phyloP scores from a whole-genome alignment of 2,329 filamentous ascomycete species.

The Cercospora beticola region DNA sequence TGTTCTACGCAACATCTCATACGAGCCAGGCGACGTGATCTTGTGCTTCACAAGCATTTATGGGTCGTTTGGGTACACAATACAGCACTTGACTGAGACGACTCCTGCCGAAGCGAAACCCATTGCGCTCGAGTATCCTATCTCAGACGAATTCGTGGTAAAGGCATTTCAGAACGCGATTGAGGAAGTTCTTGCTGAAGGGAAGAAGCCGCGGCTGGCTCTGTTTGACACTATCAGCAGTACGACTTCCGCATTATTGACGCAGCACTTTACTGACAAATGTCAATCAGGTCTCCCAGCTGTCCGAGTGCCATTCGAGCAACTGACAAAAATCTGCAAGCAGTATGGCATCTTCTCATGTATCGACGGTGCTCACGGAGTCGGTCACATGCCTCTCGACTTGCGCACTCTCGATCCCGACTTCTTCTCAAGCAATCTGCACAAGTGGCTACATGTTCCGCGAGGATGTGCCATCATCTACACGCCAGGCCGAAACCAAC shows the following conservation, averaged over 20 bases:
- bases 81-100: conserved; percentile 69
- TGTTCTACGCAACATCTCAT: conserved; percentile 70
- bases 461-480: conserved; percentile 78
- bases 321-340: conserved; percentile 62
- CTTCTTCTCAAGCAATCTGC: conserved; percentile 82
- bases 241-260: not conserved
- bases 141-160: conserved; percentile 67
- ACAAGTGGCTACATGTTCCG: conserved; percentile 85
- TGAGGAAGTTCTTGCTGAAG: conserved; percentile 48
- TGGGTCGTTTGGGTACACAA: conserved; percentile 69
- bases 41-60: conserved; percentile 78
- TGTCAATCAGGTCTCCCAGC: conserved; percentile 62
- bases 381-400: conserved; percentile 75
- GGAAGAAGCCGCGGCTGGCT: conserved; percentile 66
- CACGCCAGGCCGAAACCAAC: conserved; percentile 73
- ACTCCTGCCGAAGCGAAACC: conserved; percentile 51
- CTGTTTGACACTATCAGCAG: conserved; percentile 77
- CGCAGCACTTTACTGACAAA: not conserved
- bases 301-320: conserved; percentile 74
- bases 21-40: conserved; percentile 69
- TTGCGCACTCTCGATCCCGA: conserved; percentile 68
- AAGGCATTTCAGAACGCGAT: conserved; percentile 61
- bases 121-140: conserved; percentile 66
- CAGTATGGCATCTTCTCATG: conserved; percentile 68
- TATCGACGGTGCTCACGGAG: conserved; percentile 79